Conservation (phyloP, 768 basidiomycete species). For the Auriscalpium microsporum region DNA sequence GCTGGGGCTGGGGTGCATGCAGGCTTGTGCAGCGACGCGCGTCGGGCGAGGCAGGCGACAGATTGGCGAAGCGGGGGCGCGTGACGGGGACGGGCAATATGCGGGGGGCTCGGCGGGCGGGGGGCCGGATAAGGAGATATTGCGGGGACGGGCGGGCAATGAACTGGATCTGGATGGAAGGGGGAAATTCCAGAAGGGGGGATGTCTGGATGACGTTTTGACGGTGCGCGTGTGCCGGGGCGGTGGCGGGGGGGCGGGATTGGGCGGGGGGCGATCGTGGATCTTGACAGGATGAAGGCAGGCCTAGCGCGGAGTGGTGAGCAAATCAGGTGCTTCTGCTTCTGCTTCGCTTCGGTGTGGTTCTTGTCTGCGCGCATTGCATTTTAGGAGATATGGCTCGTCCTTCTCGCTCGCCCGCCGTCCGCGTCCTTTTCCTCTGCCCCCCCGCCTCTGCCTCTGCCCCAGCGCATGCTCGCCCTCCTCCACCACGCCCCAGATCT, state of each 20-base stretch:
- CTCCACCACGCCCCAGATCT: slow-evolving; percentile 11
- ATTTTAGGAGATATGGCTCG: slow-evolving; percentile 13
- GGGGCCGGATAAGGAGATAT: slow-evolving; percentile 16
- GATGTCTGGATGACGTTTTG: slow-evolving; percentile 18
- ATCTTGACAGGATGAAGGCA: slow-evolving; percentile 5
- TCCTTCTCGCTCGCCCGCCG: slow-evolving; percentile 13
- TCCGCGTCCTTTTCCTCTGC: slow-evolving; percentile 10
- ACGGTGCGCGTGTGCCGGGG: slow-evolving; percentile 19
- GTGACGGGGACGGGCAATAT: slow-evolving; percentile 12
- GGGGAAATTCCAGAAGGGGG: slow-evolving; percentile 14
- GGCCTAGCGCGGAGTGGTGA: slow-evolving; percentile 7
- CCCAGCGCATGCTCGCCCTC: slow-evolving; percentile 4
- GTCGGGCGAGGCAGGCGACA: too few species aligned
- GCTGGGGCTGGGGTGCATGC: too few species aligned
- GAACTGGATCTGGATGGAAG: slow-evolving; percentile 4
- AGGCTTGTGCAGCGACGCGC: too few species aligned
- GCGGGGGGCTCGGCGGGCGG: slow-evolving; percentile 3
- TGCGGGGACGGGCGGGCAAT: slow-evolving; percentile 2
- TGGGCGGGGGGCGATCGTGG: slow-evolving; percentile 6
- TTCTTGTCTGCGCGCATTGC: slow-evolving; percentile 7
- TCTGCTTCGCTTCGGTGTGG: slow-evolving; percentile 6
- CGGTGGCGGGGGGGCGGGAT: slow-evolving; percentile 11
- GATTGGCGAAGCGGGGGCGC: too few species aligned
- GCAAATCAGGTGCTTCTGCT: slow-evolving; percentile 17
- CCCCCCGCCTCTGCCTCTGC: too few species aligned